Percentiles rank a stretch among this genome's conserved stretches.
Conservation (phyloP, 2,329 filamentous ascomycete genomes). For the Aspergillus tanneri region DNA sequence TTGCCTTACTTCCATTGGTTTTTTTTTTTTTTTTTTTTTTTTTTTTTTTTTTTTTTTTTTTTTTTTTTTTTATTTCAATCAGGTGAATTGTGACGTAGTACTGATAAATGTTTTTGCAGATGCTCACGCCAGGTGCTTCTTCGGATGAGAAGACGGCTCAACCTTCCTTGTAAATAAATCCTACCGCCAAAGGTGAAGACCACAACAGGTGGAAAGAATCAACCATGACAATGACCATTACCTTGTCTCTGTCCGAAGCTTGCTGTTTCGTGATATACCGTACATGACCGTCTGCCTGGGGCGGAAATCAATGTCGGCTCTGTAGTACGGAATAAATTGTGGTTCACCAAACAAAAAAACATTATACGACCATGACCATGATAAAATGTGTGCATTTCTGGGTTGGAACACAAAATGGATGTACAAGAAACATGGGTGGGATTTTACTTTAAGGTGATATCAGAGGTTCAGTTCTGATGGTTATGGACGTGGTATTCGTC, state of each 20-base stretch:
- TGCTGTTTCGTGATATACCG: slow-evolving; percentile 10
- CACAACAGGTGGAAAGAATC: slow-evolving; percentile 18
- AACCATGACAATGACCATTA: slow-evolving; percentile 11
- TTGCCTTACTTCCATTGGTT: background rate
- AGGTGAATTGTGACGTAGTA: background rate
- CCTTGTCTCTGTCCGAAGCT: slow-evolving; percentile 7
- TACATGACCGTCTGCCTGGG: slow-evolving; percentile 12
- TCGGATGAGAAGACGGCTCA: slow-evolving; percentile 32
- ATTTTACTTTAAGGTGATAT: slow-evolving; percentile 4
- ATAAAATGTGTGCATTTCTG: slow-evolving; percentile 1
- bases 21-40: background rate
- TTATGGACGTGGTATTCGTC: slow-evolving; percentile 13
- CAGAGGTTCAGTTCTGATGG: slow-evolving; percentile 7
- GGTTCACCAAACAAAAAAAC: slow-evolving; percentile 1
- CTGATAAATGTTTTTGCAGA: slow-evolving; percentile 30
- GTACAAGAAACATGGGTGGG: slow-evolving; percentile 3
- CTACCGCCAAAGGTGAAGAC: slow-evolving; percentile 20
- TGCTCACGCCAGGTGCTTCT: slow-evolving; percentile 43
- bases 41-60: background rate
- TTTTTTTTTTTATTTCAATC: background rate
- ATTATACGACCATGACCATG: background rate
- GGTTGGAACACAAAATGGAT: slow-evolving; percentile 5
- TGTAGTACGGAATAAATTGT: slow-evolving; percentile 1
- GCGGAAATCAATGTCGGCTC: slow-evolving; percentile 6
- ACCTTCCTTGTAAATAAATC: slow-evolving; percentile 39